Evolutionary conservation across 495 filamentous ascomycete species (phyloP).

Genomic region (Rhizodiscina lignyota): DNA sequence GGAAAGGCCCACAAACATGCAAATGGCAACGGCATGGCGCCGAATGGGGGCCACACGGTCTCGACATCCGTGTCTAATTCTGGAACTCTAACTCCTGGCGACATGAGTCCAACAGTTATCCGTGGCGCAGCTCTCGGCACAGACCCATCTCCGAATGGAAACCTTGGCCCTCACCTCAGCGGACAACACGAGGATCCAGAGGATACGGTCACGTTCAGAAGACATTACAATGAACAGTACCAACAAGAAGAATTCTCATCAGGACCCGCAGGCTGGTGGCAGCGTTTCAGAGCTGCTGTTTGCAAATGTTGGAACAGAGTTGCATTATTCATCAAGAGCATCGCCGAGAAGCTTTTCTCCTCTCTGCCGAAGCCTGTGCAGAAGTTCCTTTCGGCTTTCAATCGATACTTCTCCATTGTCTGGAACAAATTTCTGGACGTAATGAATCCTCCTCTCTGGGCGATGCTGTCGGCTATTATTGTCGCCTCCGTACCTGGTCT

Average conservation of each 20-base stretch:
- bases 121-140: conserved; percentile 1
- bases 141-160: conserved; percentile 3
- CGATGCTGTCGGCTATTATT: conserved; percentile 77
- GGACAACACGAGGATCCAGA: too few relatives aligned
- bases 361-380: conserved; percentile 44
- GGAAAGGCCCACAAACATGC: conserved; percentile 9
- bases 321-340: conserved; percentile 6
- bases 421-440: conserved; percentile 61
- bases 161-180: conserved; percentile 4
- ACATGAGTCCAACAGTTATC: too few relatives aligned
- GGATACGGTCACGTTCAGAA: too few relatives aligned
- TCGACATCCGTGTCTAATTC: conserved; percentile 13
- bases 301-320: not conserved
- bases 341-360: conserved; percentile 12
- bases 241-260: too few relatives aligned
- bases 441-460: conserved; percentile 98
- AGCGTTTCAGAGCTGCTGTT: not conserved
- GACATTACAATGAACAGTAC: too few relatives aligned
- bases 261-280: conserved; percentile 11
- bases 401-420: conserved; percentile 30
- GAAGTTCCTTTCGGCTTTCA: conserved; percentile 24
- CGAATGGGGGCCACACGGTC: conserved; percentile 16
- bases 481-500: conserved; percentile 80
- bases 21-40: conserved; percentile 20
- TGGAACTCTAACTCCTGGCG: conserved; percentile 12